Conservation (phyloP, 2,329 filamentous ascomycete species). For the Xylaria sp. region DNA sequence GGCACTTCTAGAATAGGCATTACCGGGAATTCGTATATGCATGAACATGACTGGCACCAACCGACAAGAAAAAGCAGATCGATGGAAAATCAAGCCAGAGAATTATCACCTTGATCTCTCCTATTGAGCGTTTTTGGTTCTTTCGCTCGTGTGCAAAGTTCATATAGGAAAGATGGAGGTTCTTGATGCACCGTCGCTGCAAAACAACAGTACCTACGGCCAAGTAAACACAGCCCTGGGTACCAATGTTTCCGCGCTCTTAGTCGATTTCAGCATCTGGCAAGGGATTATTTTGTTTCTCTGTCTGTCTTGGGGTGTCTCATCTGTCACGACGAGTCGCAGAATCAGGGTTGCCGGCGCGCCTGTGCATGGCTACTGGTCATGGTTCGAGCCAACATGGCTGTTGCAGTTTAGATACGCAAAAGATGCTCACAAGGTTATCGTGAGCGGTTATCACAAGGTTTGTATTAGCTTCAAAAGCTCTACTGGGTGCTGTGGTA, state of each 20-base stretch:
- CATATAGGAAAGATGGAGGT: slow-evolving; percentile 9
- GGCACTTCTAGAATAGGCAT: too few relatives aligned
- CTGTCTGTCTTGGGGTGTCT: slow-evolving; percentile 8
- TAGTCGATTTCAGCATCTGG: slow-evolving; percentile 1
- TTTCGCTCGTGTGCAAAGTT: background rate
- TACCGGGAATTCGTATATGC: too few relatives aligned
- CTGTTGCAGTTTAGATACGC: slow-evolving; percentile 14
- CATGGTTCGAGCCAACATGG: slow-evolving; percentile 14
- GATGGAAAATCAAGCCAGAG: too few relatives aligned
- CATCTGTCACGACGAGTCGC: background rate
- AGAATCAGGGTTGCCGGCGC: slow-evolving; percentile 6
- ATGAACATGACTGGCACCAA: too few relatives aligned
- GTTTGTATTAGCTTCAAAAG: background rate
- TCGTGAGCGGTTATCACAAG: slow-evolving; percentile 9
- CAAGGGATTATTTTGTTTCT: background rate
- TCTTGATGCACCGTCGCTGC: background rate
- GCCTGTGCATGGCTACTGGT: slow-evolving; percentile 12
- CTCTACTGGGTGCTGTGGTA: background rate
- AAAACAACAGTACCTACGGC: slow-evolving; percentile 2
- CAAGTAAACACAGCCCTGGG: slow-evolving; percentile 1
- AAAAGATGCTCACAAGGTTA: slow-evolving; percentile 3
- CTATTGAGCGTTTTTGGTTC: too few relatives aligned
- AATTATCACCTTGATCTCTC: too few relatives aligned
- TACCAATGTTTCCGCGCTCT: background rate
- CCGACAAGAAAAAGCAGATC: too few relatives aligned